A percentile compares a stretch with the other conserved stretches of the same genome.
phyloP scores from a whole-genome alignment of 1,284 basidiomycete species.

The Boletellus sp. region DNA sequence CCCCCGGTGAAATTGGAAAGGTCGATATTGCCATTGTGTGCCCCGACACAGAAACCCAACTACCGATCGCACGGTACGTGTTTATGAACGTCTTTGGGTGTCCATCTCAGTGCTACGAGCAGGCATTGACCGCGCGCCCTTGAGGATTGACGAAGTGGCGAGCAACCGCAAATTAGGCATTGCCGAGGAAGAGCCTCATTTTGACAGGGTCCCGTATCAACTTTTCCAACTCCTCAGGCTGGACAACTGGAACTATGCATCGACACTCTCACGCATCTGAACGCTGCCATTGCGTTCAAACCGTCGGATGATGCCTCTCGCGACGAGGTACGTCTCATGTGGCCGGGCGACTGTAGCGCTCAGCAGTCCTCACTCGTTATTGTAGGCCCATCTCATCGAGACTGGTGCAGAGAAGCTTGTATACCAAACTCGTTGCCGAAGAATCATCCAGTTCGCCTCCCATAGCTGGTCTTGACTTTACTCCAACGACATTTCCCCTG shows the following conservation, averaged over 20 bases:
- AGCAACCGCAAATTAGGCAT: slow-evolving; percentile 74
- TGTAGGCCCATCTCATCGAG: slow-evolving; percentile 69
- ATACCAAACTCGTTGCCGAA: slow-evolving; percentile 80
- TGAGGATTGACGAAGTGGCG: slow-evolving; percentile 74
- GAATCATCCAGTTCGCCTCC: slow-evolving; percentile 68
- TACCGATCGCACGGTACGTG: slow-evolving; percentile 52
- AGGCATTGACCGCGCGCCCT: slow-evolving; percentile 77
- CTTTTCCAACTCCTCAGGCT: slow-evolving; percentile 56
- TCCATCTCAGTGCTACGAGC: slow-evolving; percentile 7
- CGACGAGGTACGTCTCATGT: slow-evolving; percentile 45
- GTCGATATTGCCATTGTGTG: slow-evolving; percentile 73
- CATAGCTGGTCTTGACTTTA: slow-evolving; percentile 45
- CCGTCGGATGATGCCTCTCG: slow-evolving; percentile 53
- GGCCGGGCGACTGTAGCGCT: not conserved
- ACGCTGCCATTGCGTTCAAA: slow-evolving; percentile 76
- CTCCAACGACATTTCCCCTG: too few species aligned
- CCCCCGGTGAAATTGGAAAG: slow-evolving; percentile 74
- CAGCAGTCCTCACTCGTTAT: not conserved
- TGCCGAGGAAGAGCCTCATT: slow-evolving; percentile 73
- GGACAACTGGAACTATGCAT: slow-evolving; percentile 62
- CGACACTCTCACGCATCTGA: slow-evolving; percentile 69
- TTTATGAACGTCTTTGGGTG: not conserved
- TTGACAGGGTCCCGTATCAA: slow-evolving; percentile 50
- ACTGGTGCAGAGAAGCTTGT: slow-evolving; percentile 77
- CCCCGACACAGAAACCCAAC: slow-evolving; percentile 41